Evolutionary conservation across 768 basidiomycete genomes (phyloP).

Genomic region (Trametes meyenii): DNA sequence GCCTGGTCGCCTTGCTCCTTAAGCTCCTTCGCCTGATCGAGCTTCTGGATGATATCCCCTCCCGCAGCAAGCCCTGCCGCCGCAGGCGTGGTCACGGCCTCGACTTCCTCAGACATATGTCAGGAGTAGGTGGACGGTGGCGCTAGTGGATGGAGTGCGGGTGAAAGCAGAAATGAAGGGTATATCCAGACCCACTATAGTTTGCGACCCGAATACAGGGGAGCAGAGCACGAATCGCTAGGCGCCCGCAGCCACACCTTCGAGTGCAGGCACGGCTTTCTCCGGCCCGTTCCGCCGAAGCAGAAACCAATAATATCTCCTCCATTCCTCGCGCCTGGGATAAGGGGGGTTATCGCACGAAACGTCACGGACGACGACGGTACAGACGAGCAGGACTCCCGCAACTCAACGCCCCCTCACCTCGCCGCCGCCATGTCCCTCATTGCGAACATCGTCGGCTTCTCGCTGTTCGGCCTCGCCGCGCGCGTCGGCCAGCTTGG

Average conservation of each 20-base stretch:
- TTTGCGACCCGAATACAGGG: not conserved
- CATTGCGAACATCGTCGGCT: slow-evolving; percentile 71
- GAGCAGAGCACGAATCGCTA: not conserved
- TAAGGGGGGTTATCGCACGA: slow-evolving; percentile 4
- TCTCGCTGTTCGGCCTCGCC: slow-evolving; percentile 81
- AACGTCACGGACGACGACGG: slow-evolving; percentile 1
- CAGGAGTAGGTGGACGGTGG: no score
- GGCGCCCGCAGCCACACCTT: not conserved
- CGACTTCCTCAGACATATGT: slow-evolving; percentile 6
- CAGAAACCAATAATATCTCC: not conserved
- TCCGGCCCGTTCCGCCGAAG: not conserved
- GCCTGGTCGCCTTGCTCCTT: slow-evolving; percentile 41
- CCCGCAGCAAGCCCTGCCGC: slow-evolving; percentile 8
- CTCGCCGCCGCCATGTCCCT: slow-evolving; percentile 52
- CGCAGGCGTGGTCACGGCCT: slow-evolving; percentile 14
- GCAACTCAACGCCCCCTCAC: not conserved
- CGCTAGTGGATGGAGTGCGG: no score
- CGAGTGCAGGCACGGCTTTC: no score
- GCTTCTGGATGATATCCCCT: slow-evolving; percentile 45
- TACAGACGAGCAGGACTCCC: not conserved
- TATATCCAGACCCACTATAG: no score
- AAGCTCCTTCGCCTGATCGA: slow-evolving; percentile 55
- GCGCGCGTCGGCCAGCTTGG: slow-evolving; percentile 86
- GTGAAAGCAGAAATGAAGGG: no score
- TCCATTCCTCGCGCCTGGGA: not conserved